Percentiles rank a stretch among this genome's conserved stretches.
Conservation (phyloP, 352 stramenopile species). For the Nothophytophthora sp. region DNA sequence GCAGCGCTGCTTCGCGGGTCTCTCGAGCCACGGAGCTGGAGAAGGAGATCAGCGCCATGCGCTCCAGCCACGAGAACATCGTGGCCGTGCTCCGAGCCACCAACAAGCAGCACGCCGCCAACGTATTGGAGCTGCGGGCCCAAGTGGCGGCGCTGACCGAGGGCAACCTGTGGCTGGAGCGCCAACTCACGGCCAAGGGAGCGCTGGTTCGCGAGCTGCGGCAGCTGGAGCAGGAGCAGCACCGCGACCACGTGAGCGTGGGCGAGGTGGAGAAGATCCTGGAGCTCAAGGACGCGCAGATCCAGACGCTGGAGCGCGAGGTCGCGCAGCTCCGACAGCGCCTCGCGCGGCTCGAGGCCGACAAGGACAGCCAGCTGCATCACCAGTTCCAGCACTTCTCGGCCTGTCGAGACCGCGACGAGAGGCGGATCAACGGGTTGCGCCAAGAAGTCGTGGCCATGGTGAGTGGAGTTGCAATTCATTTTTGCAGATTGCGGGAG, state of each 20-base stretch:
- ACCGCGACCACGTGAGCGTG: slow-evolving; percentile 29
- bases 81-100: slow-evolving; percentile 63
- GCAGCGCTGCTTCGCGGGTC: slow-evolving; percentile 10
- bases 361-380: slow-evolving; percentile 64
- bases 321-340: slow-evolving; percentile 48
- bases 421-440: slow-evolving; percentile 50
- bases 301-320: slow-evolving; percentile 60
- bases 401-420: slow-evolving; percentile 45
- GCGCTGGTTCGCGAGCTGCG: slow-evolving; percentile 52
- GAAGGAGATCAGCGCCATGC: slow-evolving; percentile 59
- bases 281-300: slow-evolving; percentile 53
- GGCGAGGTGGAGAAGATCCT: slow-evolving; percentile 48
- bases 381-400: slow-evolving; percentile 49
- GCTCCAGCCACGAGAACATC: slow-evolving; percentile 71
- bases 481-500: too few species aligned
- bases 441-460: slow-evolving; percentile 58
- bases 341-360: slow-evolving; percentile 38
- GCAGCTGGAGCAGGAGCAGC: slow-evolving; percentile 47
- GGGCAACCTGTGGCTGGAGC: slow-evolving; percentile 61
- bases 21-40: slow-evolving; percentile 56
- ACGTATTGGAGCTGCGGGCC: slow-evolving; percentile 63
- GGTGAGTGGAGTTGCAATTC: too few species aligned
- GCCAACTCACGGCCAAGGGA: slow-evolving; percentile 59
- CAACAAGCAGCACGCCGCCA: slow-evolving; percentile 69
- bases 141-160: slow-evolving; percentile 64